phyloP scores from a whole-genome alignment of 169 alveolate species.

The Cryptosporidium ryanae region DNA sequence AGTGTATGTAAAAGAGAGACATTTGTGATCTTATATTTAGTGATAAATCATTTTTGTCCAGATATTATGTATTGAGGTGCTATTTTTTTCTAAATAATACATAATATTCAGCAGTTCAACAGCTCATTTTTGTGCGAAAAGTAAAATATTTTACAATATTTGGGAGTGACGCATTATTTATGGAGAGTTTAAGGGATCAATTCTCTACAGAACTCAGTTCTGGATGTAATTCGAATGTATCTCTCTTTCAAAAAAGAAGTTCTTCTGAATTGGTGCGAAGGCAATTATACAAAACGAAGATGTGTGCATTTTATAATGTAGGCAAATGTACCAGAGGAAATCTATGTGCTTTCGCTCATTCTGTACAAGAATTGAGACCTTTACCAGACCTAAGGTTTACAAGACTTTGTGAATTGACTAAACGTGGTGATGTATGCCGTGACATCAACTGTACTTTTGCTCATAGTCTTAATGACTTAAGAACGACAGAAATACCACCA shows the following conservation, averaged over 20 bases:
- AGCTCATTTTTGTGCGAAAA: too few species aligned
- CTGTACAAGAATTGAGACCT: conserved; percentile 75
- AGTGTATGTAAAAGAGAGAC: conserved; percentile 45
- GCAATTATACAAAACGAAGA: conserved; percentile 71
- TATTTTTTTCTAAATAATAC: neutral
- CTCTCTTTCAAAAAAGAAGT: conserved; percentile 54
- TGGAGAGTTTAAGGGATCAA: conserved; percentile 64
- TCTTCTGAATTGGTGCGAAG: conserved; percentile 71
- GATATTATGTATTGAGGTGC: conserved; percentile 37
- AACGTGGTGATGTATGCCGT: conserved; percentile 73
- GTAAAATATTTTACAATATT: neutral
- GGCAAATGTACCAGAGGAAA: conserved; percentile 75
- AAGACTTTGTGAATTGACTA: conserved; percentile 72
- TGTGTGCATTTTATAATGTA: conserved; percentile 75
- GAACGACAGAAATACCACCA: conserved; percentile 74
- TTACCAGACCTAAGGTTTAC: conserved; percentile 73
- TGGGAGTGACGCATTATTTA: neutral
- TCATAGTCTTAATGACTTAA: conserved; percentile 54
- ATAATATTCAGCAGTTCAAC: too few species aligned
- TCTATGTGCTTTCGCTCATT: conserved; percentile 75
- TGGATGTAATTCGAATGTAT: conserved; percentile 5
- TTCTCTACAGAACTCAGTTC: conserved; percentile 16
- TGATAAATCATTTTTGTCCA: conserved; percentile 2
- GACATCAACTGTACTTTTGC: conserved; percentile 70
- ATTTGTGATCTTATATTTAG: conserved; percentile 11